These are phyloP conservation scores for Gremmenia infestans DNA, from an alignment of 2,329 filamentous ascomycete genomes.

Conservation along the genomic window DNA sequence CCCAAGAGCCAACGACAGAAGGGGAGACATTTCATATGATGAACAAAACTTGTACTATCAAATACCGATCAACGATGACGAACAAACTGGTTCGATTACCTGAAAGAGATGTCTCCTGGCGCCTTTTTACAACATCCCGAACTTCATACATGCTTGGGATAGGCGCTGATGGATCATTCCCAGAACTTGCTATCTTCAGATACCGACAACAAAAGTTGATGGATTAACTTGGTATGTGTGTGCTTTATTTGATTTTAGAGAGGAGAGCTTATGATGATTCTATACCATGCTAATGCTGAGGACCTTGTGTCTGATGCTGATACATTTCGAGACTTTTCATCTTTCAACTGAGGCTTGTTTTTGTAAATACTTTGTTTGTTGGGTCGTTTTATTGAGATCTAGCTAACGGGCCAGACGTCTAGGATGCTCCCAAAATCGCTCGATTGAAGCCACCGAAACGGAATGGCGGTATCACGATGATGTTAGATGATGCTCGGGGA, in stretches of 20 bases:
- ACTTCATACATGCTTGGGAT: neutral
- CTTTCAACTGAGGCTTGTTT: slow-evolving; percentile 65
- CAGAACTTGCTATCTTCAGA: neutral
- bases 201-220: neutral
- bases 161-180: neutral
- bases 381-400: neutral
- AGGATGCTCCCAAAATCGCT: neutral
- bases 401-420: slow-evolving; percentile 7
- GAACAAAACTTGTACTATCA: slow-evolving; percentile 41
- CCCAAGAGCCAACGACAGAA: neutral
- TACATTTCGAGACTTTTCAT: slow-evolving; percentile 71
- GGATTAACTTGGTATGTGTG: slow-evolving; percentile 1
- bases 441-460: neutral
- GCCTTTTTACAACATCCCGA: neutral
- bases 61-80: slow-evolving; percentile 37
- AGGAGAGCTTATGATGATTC: slow-evolving; percentile 59
- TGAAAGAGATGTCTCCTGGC: slow-evolving; percentile 19
- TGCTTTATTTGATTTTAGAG: slow-evolving; percentile 2
- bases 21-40: slow-evolving; percentile 30
- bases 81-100: slow-evolving; percentile 36
- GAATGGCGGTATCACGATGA: neutral
- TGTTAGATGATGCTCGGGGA: neutral
- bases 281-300: slow-evolving; percentile 80
- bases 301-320: slow-evolving; percentile 51
- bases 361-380: slow-evolving; percentile 11